Percentiles rank a stretch among this genome's conserved stretches.
These are phyloP conservation scores for Hygrophorus pudorinus DNA, from an alignment of 768 basidiomycete genomes.

Conservation along the genomic window DNA sequence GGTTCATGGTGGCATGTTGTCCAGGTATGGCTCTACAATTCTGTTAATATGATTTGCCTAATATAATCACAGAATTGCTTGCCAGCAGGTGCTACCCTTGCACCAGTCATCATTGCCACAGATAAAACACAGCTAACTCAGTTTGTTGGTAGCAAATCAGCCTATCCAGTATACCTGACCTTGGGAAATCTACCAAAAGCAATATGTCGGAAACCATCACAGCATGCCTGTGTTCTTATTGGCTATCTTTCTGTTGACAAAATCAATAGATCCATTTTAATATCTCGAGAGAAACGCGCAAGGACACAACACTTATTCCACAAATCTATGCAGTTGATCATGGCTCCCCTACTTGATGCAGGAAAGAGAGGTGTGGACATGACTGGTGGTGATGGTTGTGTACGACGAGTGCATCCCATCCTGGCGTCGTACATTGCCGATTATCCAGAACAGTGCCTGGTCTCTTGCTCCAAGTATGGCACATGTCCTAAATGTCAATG, in stretches of 20 bases:
- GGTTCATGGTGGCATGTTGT: constrained; percentile 44
- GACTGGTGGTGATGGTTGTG: constrained; percentile 21
- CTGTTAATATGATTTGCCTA: constrained; percentile 18
- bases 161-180: constrained; percentile 34
- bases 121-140: constrained; percentile 31
- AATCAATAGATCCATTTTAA: constrained; percentile 22
- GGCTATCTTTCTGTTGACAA: no score
- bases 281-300: constrained; percentile 31
- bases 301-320: constrained; percentile 27
- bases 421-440: constrained; percentile 28
- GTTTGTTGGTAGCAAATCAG: constrained; percentile 27
- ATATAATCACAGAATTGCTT: constrained; percentile 6
- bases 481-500: constrained; percentile 20
- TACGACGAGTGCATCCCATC: constrained; percentile 23
- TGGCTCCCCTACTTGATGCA: constrained; percentile 19
- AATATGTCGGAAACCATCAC: no score
- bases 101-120: constrained; percentile 29
- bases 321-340: constrained; percentile 19
- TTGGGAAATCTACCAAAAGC: constrained; percentile 29
- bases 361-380: constrained; percentile 22
- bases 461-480: constrained; percentile 14
- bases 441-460: constrained; percentile 31
- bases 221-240: no score
- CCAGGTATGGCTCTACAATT: constrained; percentile 25
- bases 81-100: constrained; percentile 18